Evolutionary conservation across 225 moss, liverwort and hornwort species (phyloP).

Genomic region (Polytrichum commune): DNA sequence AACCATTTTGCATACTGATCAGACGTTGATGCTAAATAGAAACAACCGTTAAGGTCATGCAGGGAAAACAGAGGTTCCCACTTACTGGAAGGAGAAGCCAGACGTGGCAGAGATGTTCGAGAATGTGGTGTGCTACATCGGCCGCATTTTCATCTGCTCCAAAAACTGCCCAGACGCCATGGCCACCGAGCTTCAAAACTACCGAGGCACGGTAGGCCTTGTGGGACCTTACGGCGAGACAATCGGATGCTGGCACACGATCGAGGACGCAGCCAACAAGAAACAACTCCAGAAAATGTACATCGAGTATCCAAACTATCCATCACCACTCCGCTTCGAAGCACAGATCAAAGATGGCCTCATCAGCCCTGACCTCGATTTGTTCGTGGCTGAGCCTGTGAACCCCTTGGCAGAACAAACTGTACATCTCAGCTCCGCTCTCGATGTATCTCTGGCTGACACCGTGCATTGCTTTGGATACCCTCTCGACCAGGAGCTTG

Average conservation of each 20-base stretch:
- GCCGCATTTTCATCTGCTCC: conserved; percentile 41
- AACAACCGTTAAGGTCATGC: neutral
- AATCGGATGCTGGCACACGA: conserved; percentile 58
- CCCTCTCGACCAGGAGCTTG: conserved; percentile 32
- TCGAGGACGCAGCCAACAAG: conserved; percentile 36
- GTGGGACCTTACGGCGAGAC: conserved; percentile 42
- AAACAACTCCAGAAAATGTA: conserved; percentile 32
- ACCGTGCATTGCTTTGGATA: conserved; percentile 50
- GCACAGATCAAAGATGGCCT: conserved; percentile 49
- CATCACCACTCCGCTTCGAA: conserved; percentile 36
- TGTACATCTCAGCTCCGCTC: conserved; percentile 29
- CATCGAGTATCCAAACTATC: conserved; percentile 52
- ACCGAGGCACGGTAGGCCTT: conserved; percentile 42
- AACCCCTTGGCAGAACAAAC: conserved; percentile 28
- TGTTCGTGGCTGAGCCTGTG: conserved; percentile 51
- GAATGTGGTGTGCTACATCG: conserved; percentile 37
- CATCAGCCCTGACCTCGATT: conserved; percentile 40
- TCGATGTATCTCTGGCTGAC: conserved; percentile 48
- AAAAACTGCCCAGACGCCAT: conserved; percentile 18
- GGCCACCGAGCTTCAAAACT: conserved; percentile 23
- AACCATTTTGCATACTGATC: no score
- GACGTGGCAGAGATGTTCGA: conserved; percentile 52
- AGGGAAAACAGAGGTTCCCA: conserved; percentile 14
- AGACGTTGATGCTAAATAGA: no score
- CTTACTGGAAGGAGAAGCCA: conserved; percentile 27